Conservation (phyloP, 495 filamentous ascomycete species). For the Penicillium lagena region DNA sequence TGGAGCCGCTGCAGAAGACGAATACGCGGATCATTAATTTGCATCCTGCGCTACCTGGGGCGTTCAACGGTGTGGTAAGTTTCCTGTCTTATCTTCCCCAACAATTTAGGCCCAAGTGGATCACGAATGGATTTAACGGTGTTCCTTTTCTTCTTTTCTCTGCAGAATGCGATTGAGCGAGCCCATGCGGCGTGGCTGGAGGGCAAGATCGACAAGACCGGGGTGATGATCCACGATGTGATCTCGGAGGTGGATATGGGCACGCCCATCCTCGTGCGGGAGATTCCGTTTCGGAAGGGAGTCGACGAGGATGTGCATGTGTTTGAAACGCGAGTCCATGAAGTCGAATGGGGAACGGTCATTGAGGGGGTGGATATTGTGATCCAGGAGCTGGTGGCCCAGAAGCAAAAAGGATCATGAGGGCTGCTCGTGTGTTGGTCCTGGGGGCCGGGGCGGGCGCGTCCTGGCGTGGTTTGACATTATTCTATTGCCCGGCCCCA, state of each 20-base stretch:
- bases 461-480: no score
- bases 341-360: conserved; percentile 62
- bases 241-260: conserved; percentile 82
- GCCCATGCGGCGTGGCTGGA: conserved; percentile 69
- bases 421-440: neutral
- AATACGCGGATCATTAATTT: conserved; percentile 75
- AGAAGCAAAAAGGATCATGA: conserved; percentile 15
- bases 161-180: conserved; percentile 62
- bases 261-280: conserved; percentile 61
- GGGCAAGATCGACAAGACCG: conserved; percentile 69
- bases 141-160: neutral
- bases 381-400: conserved; percentile 36
- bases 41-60: conserved; percentile 71
- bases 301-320: conserved; percentile 54
- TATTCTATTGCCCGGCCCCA: no score
- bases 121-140: neutral
- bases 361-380: conserved; percentile 60
- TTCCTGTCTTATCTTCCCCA: neutral
- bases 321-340: conserved; percentile 66
- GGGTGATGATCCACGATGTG: conserved; percentile 92
- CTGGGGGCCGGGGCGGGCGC: no score
- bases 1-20: conserved; percentile 56
- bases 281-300: conserved; percentile 63
- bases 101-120: no score
- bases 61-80: conserved; percentile 67